phyloP scores from a whole-genome alignment of 345 rosid genomes.

The Limnanthes douglasii region DNA sequence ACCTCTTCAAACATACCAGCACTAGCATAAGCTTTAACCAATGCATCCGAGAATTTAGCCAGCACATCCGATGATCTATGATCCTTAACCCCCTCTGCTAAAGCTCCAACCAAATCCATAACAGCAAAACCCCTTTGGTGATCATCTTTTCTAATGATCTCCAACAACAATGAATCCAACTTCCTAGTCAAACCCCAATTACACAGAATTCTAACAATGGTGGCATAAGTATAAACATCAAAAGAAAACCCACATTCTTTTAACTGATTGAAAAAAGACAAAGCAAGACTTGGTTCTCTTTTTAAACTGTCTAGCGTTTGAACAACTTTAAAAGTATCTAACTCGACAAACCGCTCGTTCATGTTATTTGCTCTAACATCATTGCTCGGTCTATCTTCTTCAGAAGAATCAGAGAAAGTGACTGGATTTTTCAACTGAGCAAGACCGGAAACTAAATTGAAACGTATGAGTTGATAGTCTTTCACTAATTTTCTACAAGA shows the following conservation, averaged over 20 bases:
- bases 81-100: conserved; percentile 13
- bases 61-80: conserved; percentile 12
- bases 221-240: conserved; percentile 30
- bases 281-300: conserved; percentile 32
- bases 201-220: conserved; percentile 25
- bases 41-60: conserved; percentile 19
- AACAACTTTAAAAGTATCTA: conserved; percentile 15
- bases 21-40: conserved; percentile 39
- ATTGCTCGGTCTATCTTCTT: conserved; percentile 6
- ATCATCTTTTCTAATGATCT: conserved; percentile 18
- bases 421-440: conserved; percentile 11
- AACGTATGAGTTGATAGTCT: conserved; percentile 7
- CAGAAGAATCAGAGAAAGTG: conserved; percentile 10
- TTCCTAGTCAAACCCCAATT: conserved; percentile 22
- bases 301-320: conserved; percentile 16
- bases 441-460: conserved; percentile 13
- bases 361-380: conserved; percentile 4
- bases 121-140: conserved; percentile 16
- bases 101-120: conserved; percentile 23
- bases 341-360: conserved; percentile 7
- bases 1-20: conserved; percentile 42
- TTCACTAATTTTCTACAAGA: conserved; percentile 7
- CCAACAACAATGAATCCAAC: conserved; percentile 27
- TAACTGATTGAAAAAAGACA: conserved; percentile 23
- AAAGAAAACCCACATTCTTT: conserved; percentile 19